These are phyloP conservation scores for Aspergillus incahuasiensis DNA, from an alignment of 495 filamentous ascomycete species.

Conservation along the genomic window DNA sequence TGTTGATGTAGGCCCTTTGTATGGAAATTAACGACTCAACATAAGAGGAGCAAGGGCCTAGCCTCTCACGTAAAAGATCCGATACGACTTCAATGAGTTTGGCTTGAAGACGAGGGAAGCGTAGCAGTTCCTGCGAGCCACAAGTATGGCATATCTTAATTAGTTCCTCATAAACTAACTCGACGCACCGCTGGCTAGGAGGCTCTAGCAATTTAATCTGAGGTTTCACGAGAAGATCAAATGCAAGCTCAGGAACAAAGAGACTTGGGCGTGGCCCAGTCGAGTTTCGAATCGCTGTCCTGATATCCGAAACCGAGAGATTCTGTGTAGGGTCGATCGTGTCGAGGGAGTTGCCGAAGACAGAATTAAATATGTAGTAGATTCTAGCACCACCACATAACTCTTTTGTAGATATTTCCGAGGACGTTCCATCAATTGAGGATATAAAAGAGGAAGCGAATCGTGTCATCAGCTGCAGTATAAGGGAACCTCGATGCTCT, in stretches of 20 bases:
- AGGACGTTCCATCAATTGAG: conserved; percentile 96
- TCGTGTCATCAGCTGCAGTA: conserved; percentile 95
- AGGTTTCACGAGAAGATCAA: conserved; percentile 95
- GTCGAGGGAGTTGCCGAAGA: conserved; percentile 95
- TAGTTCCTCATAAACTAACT: conserved; percentile 96
- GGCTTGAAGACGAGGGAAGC: conserved; percentile 90
- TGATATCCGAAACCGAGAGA: conserved; percentile 91
- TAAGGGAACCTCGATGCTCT: conserved; percentile 90
- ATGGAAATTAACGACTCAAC: conserved; percentile 97
- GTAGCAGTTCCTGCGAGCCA: conserved; percentile 84
- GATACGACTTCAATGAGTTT: conserved; percentile 99
- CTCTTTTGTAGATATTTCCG: conserved; percentile 98
- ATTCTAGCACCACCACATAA: conserved; percentile 95
- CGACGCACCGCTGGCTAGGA: conserved; percentile 95
- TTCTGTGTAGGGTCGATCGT: conserved; percentile 94
- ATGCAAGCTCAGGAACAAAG: conserved; percentile 95
- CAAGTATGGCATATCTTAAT: conserved; percentile 99
- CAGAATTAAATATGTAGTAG: conserved; percentile 99
- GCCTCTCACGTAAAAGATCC: conserved; percentile 85
- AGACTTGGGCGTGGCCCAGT: conserved; percentile 92
- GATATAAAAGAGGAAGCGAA: conserved; percentile 98
- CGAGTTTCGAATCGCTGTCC: conserved; percentile 97
- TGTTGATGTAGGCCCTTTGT: conserved; percentile 98
- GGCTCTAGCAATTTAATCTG: conserved; percentile 96
- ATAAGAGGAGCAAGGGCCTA: conserved; percentile 83